These are phyloP conservation scores for Cyphellophora attinorum DNA, from an alignment of 2,329 filamentous ascomycete species.

Conservation along the genomic window DNA sequence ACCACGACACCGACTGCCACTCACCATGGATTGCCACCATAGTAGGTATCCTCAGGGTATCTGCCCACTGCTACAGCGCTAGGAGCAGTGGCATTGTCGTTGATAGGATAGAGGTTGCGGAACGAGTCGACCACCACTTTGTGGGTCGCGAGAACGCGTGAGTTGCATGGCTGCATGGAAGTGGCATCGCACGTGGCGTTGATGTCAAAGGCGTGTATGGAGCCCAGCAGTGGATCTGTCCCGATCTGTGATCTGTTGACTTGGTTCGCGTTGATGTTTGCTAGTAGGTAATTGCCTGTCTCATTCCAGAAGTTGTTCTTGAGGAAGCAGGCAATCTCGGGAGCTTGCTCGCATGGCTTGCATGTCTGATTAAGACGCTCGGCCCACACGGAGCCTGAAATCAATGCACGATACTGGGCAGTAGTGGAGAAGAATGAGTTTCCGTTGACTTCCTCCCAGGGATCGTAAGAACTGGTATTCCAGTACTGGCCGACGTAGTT, in stretches of 20 bases:
- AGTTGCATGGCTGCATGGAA: conserved; percentile 66
- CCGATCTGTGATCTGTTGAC: conserved; percentile 58
- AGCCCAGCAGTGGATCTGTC: conserved; percentile 57
- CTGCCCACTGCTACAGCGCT: conserved; percentile 54
- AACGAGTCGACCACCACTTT: conserved; percentile 69
- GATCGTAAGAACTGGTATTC: conserved; percentile 27
- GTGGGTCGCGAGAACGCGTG: conserved; percentile 59
- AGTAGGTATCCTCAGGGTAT: conserved; percentile 65
- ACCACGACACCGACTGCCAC: too few species aligned
- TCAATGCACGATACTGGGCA: conserved; percentile 54
- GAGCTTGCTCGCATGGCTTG: conserved; percentile 54
- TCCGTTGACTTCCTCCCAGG: conserved; percentile 51
- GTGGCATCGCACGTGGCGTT: conserved; percentile 52
- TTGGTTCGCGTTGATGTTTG: conserved; percentile 58
- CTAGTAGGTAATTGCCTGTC: conserved; percentile 51
- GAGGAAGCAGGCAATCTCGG: conserved; percentile 62
- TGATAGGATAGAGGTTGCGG: conserved; percentile 60
- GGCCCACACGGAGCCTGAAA: conserved; percentile 54
- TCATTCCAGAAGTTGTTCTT: conserved; percentile 57
- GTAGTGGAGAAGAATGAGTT: conserved; percentile 70
- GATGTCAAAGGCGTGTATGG: conserved; percentile 63
- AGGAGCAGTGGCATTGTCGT: conserved; percentile 52
- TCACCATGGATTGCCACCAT: conserved; percentile 72
- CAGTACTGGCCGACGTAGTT: conserved; percentile 65
- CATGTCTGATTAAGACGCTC: conserved; percentile 53